Base-by-base conservation (phyloP, 805 yeast genomes). In the Myxozyma nipponensis region DNA sequence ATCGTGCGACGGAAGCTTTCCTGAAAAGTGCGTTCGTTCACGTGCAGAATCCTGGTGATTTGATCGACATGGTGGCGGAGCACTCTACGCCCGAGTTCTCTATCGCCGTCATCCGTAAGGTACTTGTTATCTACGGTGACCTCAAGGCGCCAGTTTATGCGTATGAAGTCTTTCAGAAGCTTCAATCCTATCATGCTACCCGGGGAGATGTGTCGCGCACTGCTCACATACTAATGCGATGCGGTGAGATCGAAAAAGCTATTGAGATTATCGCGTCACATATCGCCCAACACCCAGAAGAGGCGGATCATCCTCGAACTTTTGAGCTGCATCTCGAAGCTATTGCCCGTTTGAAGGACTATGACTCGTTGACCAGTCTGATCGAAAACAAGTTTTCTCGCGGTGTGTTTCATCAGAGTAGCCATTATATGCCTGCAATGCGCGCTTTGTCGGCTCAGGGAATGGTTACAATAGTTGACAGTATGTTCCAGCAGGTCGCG, bases 381-480 rank as follows among this genome's bases (percentile, higher is more conserved):
- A 50, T 56, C 28, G 59, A 56, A 38, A 40, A 42, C 19, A 24
- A 38, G 22, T 35, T 44, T 13, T 39, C 35, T 7, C 42, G 38
- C 13, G 46, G 46, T n/a, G 34, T 23, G 4, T 19, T 28, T 24
- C 58, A 56, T 6, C 22, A 34, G 17, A n/a, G 42, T 13, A 28
- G 22, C 4, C 59, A 54, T 28, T 56, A 50, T 25, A 46, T 46
- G 32, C 30, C 46, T 25, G 42, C 50, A 25, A 42, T 56, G 53
- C 50, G 40, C 22, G 59, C 55, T 4, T 28, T 54, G 23, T 58
- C 50, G 5, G 45, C 41, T 19, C 23, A 43, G 19, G 60, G 60
- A 4, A 49, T 44, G 28, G 35, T 45, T n/a, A 50, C 47, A 15
- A 17, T 41, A 1, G 52, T 51, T 18, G 45, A 56, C 30, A 23